A percentile compares a stretch with the other conserved stretches of the same genome.
phyloP scores from a whole-genome alignment of 306 rosid genomes.

The Clitoria ternatea region DNA sequence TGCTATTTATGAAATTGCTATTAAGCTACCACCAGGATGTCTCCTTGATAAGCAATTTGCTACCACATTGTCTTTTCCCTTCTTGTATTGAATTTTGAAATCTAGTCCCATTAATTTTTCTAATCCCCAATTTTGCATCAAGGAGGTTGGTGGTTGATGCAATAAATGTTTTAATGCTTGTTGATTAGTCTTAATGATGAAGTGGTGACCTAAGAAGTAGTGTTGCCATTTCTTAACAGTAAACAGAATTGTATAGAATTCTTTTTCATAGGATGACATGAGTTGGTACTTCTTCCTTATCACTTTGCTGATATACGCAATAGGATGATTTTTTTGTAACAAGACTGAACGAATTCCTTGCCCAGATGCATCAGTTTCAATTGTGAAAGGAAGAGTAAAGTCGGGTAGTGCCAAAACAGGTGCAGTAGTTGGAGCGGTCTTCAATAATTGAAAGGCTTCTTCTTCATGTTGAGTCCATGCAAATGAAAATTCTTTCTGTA shows the following conservation, averaged over 20 bases:
- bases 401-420: no score
- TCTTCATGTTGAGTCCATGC: not conserved
- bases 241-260: not conserved
- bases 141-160: not conserved
- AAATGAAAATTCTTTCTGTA: not conserved
- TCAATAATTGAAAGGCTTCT: not conserved
- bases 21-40: not conserved
- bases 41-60: not conserved
- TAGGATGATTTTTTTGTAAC: not conserved
- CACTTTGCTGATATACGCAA: not conserved
- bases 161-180: not conserved
- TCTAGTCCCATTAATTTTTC: not conserved
- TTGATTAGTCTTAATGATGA: not conserved
- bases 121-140: no score
- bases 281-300: not conserved
- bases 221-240: not conserved
- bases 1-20: not conserved
- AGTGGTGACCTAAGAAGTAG: not conserved
- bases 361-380: not conserved
- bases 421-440: no score
- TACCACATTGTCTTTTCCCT: not conserved
- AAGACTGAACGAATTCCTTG: not conserved
- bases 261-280: not conserved
- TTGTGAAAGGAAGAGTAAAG: no score
- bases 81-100: not conserved